phyloP scores from a whole-genome alignment of 2,329 filamentous ascomycete species.

The Colletotrichum brevisporum region DNA sequence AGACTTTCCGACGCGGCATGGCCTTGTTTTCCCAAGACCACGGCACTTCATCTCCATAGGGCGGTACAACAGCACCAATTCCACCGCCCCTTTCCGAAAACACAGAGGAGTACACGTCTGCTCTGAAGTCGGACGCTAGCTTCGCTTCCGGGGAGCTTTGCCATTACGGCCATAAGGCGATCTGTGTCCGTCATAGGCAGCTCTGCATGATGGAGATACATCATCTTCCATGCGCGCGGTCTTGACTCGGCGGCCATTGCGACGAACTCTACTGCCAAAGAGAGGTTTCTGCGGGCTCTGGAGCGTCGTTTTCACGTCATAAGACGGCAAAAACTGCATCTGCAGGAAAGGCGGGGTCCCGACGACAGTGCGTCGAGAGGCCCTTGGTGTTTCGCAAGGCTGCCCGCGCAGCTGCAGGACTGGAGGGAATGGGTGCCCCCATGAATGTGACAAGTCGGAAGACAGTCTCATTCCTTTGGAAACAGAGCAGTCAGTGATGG shows the following conservation, averaged over 20 bases:
- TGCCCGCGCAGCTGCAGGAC: not conserved
- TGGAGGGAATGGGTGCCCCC: constrained; percentile 10
- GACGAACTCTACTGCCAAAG: constrained; percentile 20
- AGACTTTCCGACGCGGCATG: too few relatives aligned
- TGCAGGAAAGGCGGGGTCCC: constrained; percentile 1
- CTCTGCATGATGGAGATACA: constrained; percentile 17
- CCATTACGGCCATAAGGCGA: not conserved
- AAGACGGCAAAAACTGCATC: constrained; percentile 22
- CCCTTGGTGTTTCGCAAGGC: constrained; percentile 16
- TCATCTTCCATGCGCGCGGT: constrained; percentile 18
- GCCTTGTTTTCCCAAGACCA: too few relatives aligned
- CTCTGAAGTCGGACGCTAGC: not conserved
- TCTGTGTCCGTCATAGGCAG: constrained; percentile 10
- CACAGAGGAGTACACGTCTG: not conserved
- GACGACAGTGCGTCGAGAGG: constrained; percentile 12
- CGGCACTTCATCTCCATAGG: too few relatives aligned
- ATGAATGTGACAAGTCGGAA: not conserved
- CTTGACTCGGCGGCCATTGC: constrained; percentile 12
- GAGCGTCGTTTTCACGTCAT: not conserved
- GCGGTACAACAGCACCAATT: too few relatives aligned
- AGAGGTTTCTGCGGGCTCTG: constrained; percentile 4
- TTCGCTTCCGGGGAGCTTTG: not conserved
- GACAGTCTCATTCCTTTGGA: not conserved
- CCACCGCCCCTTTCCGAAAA: not conserved
- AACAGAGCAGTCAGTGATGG: too few relatives aligned